phyloP scores from a whole-genome alignment of 1,284 basidiomycete genomes.

The Marasmius fiardii region DNA sequence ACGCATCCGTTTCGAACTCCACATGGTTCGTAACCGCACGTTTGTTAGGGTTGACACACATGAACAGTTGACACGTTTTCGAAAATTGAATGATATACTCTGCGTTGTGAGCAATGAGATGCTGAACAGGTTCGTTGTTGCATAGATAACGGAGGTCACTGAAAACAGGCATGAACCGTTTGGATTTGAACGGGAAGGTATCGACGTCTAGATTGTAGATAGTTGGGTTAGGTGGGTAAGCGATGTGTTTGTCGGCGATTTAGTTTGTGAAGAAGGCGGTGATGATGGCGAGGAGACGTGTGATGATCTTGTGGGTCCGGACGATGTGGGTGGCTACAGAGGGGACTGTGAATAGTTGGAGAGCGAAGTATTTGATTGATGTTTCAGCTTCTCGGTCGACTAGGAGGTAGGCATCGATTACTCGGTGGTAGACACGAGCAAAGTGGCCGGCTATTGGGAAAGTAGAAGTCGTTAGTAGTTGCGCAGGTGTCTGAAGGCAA shows the following conservation, averaged over 20 bases:
- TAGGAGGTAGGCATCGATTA: constrained; percentile 88
- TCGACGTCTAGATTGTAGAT: constrained; percentile 68
- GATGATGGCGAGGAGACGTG: constrained; percentile 77
- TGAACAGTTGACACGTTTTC: constrained; percentile 81
- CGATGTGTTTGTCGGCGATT: constrained; percentile 64
- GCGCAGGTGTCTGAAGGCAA: background rate
- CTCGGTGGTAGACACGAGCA: constrained; percentile 79
- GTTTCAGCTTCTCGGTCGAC: constrained; percentile 92
- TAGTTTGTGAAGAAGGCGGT: constrained; percentile 89
- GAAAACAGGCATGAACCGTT: constrained; percentile 90
- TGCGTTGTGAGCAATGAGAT: constrained; percentile 53
- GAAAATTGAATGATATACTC: constrained; percentile 43
- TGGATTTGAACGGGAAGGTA: constrained; percentile 84
- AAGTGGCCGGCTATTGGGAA: constrained; percentile 76
- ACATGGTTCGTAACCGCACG: constrained; percentile 82
- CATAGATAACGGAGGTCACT: constrained; percentile 78
- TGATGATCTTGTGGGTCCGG: constrained; percentile 70
- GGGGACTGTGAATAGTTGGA: constrained; percentile 89
- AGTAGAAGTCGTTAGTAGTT: constrained; percentile 10
- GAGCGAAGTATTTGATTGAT: constrained; percentile 87
- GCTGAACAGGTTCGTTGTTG: constrained; percentile 74
- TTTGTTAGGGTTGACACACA: constrained; percentile 87
- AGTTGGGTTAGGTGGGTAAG: constrained; percentile 37
- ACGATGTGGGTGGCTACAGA: constrained; percentile 80
- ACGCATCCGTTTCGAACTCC: constrained; percentile 92